Base-by-base conservation (phyloP, 225 moss, liverwort and hornwort genomes). In the Neckera pumila region DNA sequence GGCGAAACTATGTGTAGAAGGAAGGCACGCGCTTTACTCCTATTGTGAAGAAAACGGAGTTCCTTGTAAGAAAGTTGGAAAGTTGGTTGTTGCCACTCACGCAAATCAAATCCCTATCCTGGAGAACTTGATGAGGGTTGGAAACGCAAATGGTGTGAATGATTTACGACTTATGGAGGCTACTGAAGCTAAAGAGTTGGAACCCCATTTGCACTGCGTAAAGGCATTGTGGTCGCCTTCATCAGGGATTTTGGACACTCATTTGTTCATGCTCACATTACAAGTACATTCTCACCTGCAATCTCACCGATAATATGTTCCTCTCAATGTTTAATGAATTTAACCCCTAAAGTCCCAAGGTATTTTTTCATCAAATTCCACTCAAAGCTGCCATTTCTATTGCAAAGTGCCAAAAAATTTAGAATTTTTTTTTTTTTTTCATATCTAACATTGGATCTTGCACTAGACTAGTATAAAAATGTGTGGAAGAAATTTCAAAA, bases 141-240 rank as follows among this genome's bases (percentile, higher is more conserved):
- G 98, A 82, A 92, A 88, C 69, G 89, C 85, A 54, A 97, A 96
- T 81, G 92, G 92, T 88, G 95, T 95, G n/a, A 84, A 67, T 84
- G 98, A 95, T 89, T 90, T 98, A 91, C 87, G 86, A 78, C 93
- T 99, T 85, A 84, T 99, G 38, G 93, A 94, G 84, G 93, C 92
- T 76, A 64, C 89, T 61, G 93, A 96, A 85, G 96, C 92, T 82
- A 90, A 89, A 89, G 89, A 89, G 73, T 88, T 99, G 94, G 98
- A 99, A 87, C 97, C 97, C 85, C 85, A 95, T 53, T 56, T 97
- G 58, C 90, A 91, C 63, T 99, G 97, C 85, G 91, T 94, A 8
- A 93, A 95, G 90, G 98, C 97, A 40, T 88, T 97, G 87, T 88
- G 94, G 91, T 99, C 98, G 67, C 98, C 97, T 76, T 97, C 97